A percentile compares a stretch with the other conserved stretches of the same genome.
Conservation (phyloP, 129 eudicot species). For the Cynara cardunculus region DNA sequence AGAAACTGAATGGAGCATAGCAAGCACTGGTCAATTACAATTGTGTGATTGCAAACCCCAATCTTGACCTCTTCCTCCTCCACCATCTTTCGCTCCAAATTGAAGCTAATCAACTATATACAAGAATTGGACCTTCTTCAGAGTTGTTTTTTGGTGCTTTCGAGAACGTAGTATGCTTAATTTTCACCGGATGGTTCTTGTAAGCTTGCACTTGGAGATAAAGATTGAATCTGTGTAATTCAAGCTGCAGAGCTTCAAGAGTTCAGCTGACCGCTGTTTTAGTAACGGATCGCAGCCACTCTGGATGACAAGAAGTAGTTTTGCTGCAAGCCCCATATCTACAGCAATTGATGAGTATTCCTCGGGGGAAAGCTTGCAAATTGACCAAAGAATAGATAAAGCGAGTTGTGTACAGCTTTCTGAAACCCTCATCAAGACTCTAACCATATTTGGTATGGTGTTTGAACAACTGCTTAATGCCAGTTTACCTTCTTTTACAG, state of each 20-base stretch:
- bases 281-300: constrained; percentile 51
- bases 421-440: constrained; percentile 45
- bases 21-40: constrained; percentile 28
- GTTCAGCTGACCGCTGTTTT: constrained; percentile 46
- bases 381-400: constrained; percentile 41
- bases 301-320: constrained; percentile 48
- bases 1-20: constrained; percentile 7
- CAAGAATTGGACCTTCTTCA: constrained; percentile 17
- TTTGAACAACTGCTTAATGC: constrained; percentile 45
- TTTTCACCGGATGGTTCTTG: constrained; percentile 44
- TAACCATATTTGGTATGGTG: constrained; percentile 50
- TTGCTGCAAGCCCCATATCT: constrained; percentile 56
- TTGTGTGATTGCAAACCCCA: constrained; percentile 33
- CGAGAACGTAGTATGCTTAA: not conserved
- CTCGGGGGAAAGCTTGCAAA: constrained; percentile 50
- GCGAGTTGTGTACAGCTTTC: constrained; percentile 45
- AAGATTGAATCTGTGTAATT: constrained; percentile 50
- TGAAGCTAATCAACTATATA: constrained; percentile 8
- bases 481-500: constrained; percentile 37
- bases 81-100: constrained; percentile 15
- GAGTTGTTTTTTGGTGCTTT: not conserved
- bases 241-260: constrained; percentile 52
- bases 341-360: constrained; percentile 46
- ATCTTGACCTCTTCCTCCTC: not conserved
- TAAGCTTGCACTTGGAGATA: constrained; percentile 56